Evolutionary conservation across 2,329 filamentous ascomycete genomes (phyloP), one percentile per base, ranked within the genome.

Genomic region (Coniella lustricola): DNA sequence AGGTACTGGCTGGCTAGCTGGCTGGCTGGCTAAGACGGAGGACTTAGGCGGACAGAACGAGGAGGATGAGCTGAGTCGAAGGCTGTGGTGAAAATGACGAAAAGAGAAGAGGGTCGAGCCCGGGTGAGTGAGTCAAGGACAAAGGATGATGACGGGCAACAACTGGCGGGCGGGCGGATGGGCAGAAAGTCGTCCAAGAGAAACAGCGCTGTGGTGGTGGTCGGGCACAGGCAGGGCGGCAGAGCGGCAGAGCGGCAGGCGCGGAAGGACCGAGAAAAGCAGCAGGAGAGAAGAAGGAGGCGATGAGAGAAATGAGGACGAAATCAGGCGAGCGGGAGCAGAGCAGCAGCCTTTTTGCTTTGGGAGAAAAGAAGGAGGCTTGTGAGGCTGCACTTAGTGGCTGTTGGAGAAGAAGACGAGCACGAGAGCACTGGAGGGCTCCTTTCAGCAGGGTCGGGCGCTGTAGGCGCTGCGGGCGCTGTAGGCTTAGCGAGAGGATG

Each of bases 401-500:
- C 25, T 5, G 25, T 29, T 29, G 25, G 5, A 5, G 25, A 5
- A 29, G 25, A 29, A 29, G 25, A 29, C 25, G 25, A 29, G 25
- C 5, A 10, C 10, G 25, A n/a, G 25, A 29, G 25, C 25, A 10
- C 25, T 29, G 25, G 25, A 29, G 25, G 25, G 31, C 39, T 21
- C 25, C 36, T 32, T 32, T 36, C 31, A 32, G 32, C 38, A 43
- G 46, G 34, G 10, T 18, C 18, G n/a, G 17, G n/a, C n/a, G n/a
- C n/a, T n/a, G n/a, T n/a, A n/a, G n/a, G n/a, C n/a, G n/a, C n/a
- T n/a, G n/a, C n/a, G n/a, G 18, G 35, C 38, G 39, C 25, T 29
- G 25, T 29, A 10, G 25, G 25, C 25, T 29, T 29, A 46, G 43
- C 36, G 46, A 48, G 41, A 46, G 48, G 43, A 46, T 46, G 48